Percentiles rank a stretch among this genome's conserved stretches.
phyloP scores from a whole-genome alignment of 179 eudicot species.

The Silene vulgaris region DNA sequence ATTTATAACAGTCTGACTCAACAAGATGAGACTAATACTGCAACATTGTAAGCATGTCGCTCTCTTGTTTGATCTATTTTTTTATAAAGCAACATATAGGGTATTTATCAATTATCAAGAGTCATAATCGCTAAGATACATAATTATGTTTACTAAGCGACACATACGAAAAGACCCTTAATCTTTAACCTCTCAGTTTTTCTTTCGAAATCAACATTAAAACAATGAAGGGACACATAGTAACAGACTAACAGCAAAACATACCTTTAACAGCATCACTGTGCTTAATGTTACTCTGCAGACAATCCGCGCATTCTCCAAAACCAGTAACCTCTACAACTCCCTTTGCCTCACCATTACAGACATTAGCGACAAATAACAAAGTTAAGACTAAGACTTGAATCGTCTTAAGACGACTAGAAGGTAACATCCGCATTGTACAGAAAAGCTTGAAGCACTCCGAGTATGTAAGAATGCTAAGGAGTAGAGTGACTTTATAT shows the following conservation, averaged over 20 bases:
- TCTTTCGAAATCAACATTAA: too few relatives aligned
- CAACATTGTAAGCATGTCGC: too few relatives aligned
- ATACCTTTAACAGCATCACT: conserved; percentile 54
- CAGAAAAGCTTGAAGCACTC: neutral
- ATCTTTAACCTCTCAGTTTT: too few relatives aligned
- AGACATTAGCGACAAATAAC: conserved; percentile 30
- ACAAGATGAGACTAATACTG: too few relatives aligned
- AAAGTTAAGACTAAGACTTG: conserved; percentile 26
- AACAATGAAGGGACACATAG: too few relatives aligned
- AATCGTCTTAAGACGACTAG: conserved; percentile 23
- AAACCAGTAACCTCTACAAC: conserved; percentile 56
- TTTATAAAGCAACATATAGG: neutral
- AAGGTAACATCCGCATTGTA: conserved; percentile 38
- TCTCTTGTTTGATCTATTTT: too few relatives aligned
- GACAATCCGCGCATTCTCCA: conserved; percentile 73
- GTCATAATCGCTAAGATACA: neutral
- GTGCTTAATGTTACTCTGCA: conserved; percentile 45
- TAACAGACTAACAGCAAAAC: neutral
- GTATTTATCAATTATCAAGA: neutral
- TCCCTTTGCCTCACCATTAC: conserved; percentile 32
- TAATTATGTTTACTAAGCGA: neutral
- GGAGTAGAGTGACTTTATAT: conserved; percentile 23
- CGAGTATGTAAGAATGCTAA: neutral
- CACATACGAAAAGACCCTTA: too few relatives aligned
- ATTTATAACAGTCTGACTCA: too few relatives aligned